Percentiles rank a stretch among this genome's conserved stretches.
Evolutionary conservation across 108 stramenopile species (phyloP).

Genomic region (Conticribra guillardii): DNA sequence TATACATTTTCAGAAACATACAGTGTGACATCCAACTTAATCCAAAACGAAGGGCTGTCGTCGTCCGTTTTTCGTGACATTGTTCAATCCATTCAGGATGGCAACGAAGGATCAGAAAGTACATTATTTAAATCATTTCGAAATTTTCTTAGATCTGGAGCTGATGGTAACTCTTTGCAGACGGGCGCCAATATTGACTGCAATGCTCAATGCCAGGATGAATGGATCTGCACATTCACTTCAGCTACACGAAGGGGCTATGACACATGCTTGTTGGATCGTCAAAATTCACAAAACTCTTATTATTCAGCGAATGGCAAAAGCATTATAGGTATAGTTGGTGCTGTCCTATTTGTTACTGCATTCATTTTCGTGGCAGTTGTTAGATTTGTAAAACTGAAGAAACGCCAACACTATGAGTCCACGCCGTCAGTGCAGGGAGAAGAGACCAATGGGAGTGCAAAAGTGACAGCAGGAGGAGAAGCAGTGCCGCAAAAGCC

Average conservation of each 20-base stretch:
- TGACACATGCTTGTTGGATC: constrained; percentile 20
- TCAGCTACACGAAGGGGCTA: constrained; percentile 32
- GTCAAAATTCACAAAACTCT: background rate
- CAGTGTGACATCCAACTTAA: background rate
- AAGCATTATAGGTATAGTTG: background rate
- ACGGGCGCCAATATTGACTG: constrained; percentile 20
- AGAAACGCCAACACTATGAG: background rate
- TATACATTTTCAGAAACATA: constrained; percentile 55
- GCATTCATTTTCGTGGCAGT: constrained; percentile 7
- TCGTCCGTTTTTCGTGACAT: constrained; percentile 32
- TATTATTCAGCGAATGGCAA: background rate
- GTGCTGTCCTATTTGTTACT: constrained; percentile 10
- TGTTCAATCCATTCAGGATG: constrained; percentile 37
- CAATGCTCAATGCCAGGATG: constrained; percentile 32
- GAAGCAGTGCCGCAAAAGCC: no score
- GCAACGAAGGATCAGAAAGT: constrained; percentile 17
- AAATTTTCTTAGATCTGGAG: constrained; percentile 24
- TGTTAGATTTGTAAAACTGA: background rate
- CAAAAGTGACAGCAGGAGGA: no score
- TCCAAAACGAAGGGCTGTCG: constrained; percentile 36
- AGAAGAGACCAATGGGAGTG: background rate
- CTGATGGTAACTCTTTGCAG: constrained; percentile 14
- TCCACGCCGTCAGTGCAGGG: background rate
- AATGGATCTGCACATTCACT: constrained; percentile 40
- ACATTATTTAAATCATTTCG: constrained; percentile 24